Evolutionary conservation across 164 flowering plant species (phyloP).

Genomic region (Magnolia sinica): DNA sequence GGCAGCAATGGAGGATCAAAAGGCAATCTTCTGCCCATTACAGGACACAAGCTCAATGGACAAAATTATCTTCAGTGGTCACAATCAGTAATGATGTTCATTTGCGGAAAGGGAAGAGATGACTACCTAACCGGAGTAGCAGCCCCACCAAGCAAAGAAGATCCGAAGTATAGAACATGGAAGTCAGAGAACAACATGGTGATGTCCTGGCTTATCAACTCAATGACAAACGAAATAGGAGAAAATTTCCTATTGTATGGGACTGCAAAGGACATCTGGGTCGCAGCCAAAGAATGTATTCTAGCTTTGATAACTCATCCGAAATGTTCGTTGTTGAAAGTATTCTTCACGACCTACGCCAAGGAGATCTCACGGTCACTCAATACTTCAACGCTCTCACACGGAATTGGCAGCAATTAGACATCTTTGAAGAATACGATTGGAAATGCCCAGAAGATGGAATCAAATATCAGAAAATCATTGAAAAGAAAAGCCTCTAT

Average conservation of each 20-base stretch:
- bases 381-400: too few relatives aligned
- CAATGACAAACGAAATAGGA: constrained; percentile 17
- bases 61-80: neutral
- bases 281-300: neutral
- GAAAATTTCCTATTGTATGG: constrained; percentile 19
- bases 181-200: constrained; percentile 14
- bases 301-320: neutral
- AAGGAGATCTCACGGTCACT: too few relatives aligned
- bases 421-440: neutral
- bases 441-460: too few relatives aligned
- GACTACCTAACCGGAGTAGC: constrained; percentile 9
- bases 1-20: too few relatives aligned
- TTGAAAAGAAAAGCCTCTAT: too few relatives aligned
- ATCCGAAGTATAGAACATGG: constrained; percentile 4
- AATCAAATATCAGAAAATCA: too few relatives aligned
- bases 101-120: constrained; percentile 12
- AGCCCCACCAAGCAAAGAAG: neutral
- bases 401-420: too few relatives aligned
- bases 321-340: too few relatives aligned
- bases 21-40: neutral
- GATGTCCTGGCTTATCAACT: constrained; percentile 19
- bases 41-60: neutral
- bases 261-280: constrained; percentile 12
- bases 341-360: too few relatives aligned
- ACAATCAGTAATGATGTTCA: constrained; percentile 9